Evolutionary conservation across 805 yeast genomes (phyloP).

Genomic region (Nakazawaea ambrosiae): DNA sequence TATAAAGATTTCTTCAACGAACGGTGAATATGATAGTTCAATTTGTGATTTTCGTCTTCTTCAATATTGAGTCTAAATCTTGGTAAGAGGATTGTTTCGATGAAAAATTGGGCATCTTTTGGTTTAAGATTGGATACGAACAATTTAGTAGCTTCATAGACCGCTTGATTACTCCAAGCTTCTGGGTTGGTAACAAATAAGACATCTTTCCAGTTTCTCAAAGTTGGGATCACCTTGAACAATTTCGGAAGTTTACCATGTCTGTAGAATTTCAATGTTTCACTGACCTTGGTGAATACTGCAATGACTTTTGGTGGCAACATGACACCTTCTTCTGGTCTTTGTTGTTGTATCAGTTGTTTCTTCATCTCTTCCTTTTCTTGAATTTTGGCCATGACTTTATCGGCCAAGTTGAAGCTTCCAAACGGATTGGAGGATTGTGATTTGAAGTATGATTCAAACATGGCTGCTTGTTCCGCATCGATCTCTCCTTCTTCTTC

Average conservation of each 20-base stretch:
- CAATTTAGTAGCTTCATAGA: constrained; percentile 89
- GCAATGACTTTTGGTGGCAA: constrained; percentile 95
- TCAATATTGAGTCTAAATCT: constrained; percentile 68
- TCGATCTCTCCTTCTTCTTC: constrained; percentile 54
- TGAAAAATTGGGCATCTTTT: constrained; percentile 80
- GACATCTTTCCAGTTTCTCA: constrained; percentile 94
- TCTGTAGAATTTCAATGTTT: constrained; percentile 77
- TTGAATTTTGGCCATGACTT: constrained; percentile 82
- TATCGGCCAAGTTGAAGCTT: constrained; percentile 77
- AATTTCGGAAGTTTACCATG: constrained; percentile 97
- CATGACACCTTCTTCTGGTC: constrained; percentile 64
- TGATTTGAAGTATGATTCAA: constrained; percentile 63
- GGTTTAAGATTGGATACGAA: constrained; percentile 88
- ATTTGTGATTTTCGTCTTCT: constrained; percentile 64
- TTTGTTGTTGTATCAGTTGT: constrained; percentile 25
- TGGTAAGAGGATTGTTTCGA: constrained; percentile 59
- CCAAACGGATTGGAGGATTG: constrained; percentile 24
- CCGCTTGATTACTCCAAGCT: constrained; percentile 91
- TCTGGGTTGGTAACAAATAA: constrained; percentile 89
- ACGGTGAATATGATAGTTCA: constrained; percentile 90
- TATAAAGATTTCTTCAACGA: constrained; percentile 88
- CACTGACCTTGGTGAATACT: constrained; percentile 90
- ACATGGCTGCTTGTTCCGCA: constrained; percentile 77
- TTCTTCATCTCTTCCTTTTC: constrained; percentile 48
- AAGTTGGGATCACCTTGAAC: constrained; percentile 88